These are phyloP conservation scores for Pyricularia sp. DNA, from an alignment of 2,329 filamentous ascomycete species.

Conservation along the genomic window DNA sequence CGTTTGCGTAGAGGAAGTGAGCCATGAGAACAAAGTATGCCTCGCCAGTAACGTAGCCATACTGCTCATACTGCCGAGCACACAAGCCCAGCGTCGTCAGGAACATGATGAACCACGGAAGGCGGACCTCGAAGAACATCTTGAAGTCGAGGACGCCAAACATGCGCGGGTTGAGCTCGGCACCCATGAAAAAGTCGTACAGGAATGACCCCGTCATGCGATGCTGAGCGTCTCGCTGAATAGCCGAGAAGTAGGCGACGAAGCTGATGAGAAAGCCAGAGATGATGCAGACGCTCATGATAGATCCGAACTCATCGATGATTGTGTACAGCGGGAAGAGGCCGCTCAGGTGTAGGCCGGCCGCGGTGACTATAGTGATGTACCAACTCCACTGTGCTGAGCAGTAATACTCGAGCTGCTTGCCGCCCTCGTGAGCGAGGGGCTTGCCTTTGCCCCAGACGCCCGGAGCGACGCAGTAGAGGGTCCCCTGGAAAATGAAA, in stretches of 20 bases:
- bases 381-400: slow-evolving; percentile 84
- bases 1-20: slow-evolving; percentile 75
- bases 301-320: slow-evolving; percentile 88
- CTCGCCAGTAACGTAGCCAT: slow-evolving; percentile 68
- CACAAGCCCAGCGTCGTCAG: slow-evolving; percentile 60
- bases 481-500: slow-evolving; percentile 72
- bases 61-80: slow-evolving; percentile 65
- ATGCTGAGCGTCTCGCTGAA: slow-evolving; percentile 72
- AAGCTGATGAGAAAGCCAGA: slow-evolving; percentile 79
- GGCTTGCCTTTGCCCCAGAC: slow-evolving; percentile 85
- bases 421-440: slow-evolving; percentile 69
- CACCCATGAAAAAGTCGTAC: slow-evolving; percentile 89
- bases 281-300: slow-evolving; percentile 87
- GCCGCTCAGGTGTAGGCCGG: slow-evolving; percentile 70
- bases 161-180: slow-evolving; percentile 78
- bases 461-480: slow-evolving; percentile 80
- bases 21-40: slow-evolving; percentile 67
- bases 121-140: slow-evolving; percentile 83
- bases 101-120: slow-evolving; percentile 81
- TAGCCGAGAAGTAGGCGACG: slow-evolving; percentile 77
- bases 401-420: slow-evolving; percentile 91
- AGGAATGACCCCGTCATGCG: slow-evolving; percentile 79
- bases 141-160: slow-evolving; percentile 83
- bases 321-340: slow-evolving; percentile 85
- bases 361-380: slow-evolving; percentile 64